Evolutionary conservation across 441 rosid genomes (phyloP).

Genomic region (Croton laevigatus): DNA sequence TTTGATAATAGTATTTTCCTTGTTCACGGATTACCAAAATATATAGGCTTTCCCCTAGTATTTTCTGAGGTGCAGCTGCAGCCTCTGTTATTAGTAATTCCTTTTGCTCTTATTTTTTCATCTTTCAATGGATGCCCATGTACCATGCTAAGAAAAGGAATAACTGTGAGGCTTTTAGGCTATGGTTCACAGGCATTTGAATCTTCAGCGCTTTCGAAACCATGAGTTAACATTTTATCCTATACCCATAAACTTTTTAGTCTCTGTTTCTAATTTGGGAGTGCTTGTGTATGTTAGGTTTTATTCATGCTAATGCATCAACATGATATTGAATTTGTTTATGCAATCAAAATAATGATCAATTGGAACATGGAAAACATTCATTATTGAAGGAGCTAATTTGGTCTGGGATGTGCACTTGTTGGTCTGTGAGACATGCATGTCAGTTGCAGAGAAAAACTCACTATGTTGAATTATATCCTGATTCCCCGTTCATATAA

Average conservation of each 20-base stretch:
- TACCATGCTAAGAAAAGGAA: background rate
- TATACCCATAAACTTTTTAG: background rate
- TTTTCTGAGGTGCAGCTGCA: background rate
- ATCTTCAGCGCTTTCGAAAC: background rate
- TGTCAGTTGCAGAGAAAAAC: no score
- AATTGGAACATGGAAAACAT: background rate
- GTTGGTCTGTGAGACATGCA: no score
- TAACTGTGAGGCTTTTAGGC: background rate
- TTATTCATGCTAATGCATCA: background rate
- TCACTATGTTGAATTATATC: no score
- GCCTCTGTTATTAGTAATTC: background rate
- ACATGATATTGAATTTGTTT: background rate
- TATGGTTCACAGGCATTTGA: background rate
- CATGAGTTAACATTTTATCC: background rate
- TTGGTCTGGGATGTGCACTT: no score
- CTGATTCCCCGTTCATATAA: background rate
- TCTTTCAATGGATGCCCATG: background rate
- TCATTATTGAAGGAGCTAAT: no score
- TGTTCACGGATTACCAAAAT: background rate
- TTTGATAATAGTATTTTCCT: background rate
- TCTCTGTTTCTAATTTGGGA: conserved; percentile 1
- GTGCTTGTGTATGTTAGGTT: background rate
- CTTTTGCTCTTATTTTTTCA: background rate
- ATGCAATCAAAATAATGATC: no score
- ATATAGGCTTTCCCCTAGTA: no score